Evolutionary conservation across 2,329 filamentous ascomycete species (phyloP), one percentile per base, ranked within the genome.

Genomic region (Colletotrichum sublineola): DNA sequence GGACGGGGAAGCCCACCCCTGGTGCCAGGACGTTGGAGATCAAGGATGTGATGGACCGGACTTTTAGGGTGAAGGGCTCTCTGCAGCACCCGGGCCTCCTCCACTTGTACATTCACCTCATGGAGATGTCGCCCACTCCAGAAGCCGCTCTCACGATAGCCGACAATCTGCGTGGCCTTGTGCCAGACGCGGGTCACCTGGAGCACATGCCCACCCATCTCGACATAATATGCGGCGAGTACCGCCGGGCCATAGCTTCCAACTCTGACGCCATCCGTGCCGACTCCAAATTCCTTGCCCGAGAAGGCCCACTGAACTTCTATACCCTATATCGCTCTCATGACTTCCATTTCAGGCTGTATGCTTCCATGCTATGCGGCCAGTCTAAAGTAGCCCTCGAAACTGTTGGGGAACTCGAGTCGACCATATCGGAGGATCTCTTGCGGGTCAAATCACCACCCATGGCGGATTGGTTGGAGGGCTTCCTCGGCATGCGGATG

Each of bases 391-490:
- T 91, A 14, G 91, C 92, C 0, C 79, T 95, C 2, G 86, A 92
- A 0, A 91, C 91, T 0, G 87, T 88, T 0, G 75, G 78, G 0
- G 82, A 85, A 56, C 86, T 95, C 60, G 92, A 94, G 77, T 81
- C 81, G 0, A 89, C 89, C 0, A 81, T 95, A 5, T 88, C 92
- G 0, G 89, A 92, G 65, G 86, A 87, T 0, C 80, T 95, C 3
- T 83, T 95, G 0, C 87, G 88, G 0, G 84, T 93, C 5, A 78
- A 90, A 73, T 90, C 88, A 0, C 92, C 92, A 0, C 91, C 92
- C 0, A 94, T 95, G 92, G 92, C 93, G 0, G 92, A 95, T 79
- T 95, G 92, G 90, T 83, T 95, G 1, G 93, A 95, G 80, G 88
- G 88, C 1, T 94, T 94, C 75, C 80, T 93, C 4, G 87, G 88